These are phyloP conservation scores for Dichotomopilus funicola DNA, from an alignment of 2,329 filamentous ascomycete genomes.

Conservation along the genomic window DNA sequence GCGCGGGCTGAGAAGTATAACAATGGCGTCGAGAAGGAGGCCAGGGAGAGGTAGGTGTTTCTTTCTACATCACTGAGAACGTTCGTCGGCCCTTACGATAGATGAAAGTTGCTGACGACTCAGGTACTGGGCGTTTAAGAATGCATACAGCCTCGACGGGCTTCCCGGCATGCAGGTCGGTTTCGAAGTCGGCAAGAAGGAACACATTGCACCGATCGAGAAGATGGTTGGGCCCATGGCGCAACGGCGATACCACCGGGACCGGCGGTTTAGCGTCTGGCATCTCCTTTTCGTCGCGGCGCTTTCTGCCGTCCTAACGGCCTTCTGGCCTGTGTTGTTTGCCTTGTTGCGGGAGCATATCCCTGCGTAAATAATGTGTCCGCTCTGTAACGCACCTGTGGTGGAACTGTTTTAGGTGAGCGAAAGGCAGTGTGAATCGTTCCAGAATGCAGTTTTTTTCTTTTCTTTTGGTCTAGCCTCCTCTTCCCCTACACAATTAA, in stretches of 20 bases:
- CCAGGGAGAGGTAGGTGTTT: slow-evolving; percentile 27
- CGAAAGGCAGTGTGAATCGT: not conserved
- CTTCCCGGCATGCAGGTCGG: slow-evolving; percentile 33
- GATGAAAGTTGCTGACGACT: not conserved
- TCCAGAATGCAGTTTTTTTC: not conserved
- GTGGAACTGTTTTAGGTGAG: no score
- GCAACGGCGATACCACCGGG: slow-evolving; percentile 11
- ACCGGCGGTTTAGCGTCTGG: slow-evolving; percentile 6
- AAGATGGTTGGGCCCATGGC: slow-evolving; percentile 36
- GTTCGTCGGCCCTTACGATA: no score
- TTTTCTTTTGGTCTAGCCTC: not conserved
- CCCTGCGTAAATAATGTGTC: no score
- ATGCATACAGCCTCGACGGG: slow-evolving; percentile 35
- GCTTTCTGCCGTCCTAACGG: slow-evolving; percentile 6
- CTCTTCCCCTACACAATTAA: no score
- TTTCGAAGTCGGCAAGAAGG: slow-evolving; percentile 26
- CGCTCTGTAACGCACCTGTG: no score
- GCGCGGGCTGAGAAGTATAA: slow-evolving; percentile 29
- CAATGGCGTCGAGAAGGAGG: slow-evolving; percentile 31
- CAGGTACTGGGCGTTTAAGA: slow-evolving; percentile 38
- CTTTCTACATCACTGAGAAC: not conserved
- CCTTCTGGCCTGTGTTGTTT: not conserved
- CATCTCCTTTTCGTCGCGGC: slow-evolving; percentile 19
- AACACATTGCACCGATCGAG: slow-evolving; percentile 31
- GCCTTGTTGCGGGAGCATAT: not conserved